Evolutionary conservation across 1,284 basidiomycete species (phyloP).

Genomic region (Schizophyllum amplum): DNA sequence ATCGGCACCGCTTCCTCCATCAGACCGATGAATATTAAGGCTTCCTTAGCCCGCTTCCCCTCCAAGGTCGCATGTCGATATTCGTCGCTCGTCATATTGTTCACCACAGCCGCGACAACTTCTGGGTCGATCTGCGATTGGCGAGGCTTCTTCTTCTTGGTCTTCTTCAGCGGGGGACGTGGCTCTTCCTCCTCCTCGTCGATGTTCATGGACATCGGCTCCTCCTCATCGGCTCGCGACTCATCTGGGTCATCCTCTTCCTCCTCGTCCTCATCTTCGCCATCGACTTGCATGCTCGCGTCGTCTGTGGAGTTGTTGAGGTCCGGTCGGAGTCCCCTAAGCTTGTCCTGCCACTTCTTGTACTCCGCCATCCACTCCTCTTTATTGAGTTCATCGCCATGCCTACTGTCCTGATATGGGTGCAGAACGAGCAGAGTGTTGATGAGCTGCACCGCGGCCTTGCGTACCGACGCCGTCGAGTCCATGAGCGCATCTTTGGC

Average conservation of each 20-base stretch:
- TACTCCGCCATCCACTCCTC: conserved; percentile 74
- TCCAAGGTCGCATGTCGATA: conserved; percentile 37
- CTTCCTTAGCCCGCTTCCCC: conserved; percentile 59
- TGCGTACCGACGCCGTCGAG: conserved; percentile 84
- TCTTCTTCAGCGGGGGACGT: conserved; percentile 28
- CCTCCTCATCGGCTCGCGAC: conserved; percentile 28
- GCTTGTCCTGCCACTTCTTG: conserved; percentile 34
- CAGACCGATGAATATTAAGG: conserved; percentile 65
- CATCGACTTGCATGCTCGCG: conserved; percentile 51
- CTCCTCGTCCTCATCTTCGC: conserved; percentile 21
- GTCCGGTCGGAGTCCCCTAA: conserved; percentile 12
- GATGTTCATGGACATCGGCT: conserved; percentile 26
- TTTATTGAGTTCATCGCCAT: conserved; percentile 77
- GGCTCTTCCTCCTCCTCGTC: conserved; percentile 31
- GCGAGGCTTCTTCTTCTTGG: conserved; percentile 41
- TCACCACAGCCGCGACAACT: neutral
- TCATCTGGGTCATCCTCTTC: conserved; percentile 22
- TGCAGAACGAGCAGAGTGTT: conserved; percentile 81
- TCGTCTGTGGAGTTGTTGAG: conserved; percentile 14
- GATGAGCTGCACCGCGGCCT: conserved; percentile 75
- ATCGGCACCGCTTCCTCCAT: conserved; percentile 76
- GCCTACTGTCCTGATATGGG: conserved; percentile 75
- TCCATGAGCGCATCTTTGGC: conserved; percentile 83
- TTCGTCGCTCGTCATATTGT: conserved; percentile 22
- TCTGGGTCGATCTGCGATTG: conserved; percentile 53